Base-by-base conservation (phyloP, 371 early-diverging fungal genomes). In the Circinella minor region DNA sequence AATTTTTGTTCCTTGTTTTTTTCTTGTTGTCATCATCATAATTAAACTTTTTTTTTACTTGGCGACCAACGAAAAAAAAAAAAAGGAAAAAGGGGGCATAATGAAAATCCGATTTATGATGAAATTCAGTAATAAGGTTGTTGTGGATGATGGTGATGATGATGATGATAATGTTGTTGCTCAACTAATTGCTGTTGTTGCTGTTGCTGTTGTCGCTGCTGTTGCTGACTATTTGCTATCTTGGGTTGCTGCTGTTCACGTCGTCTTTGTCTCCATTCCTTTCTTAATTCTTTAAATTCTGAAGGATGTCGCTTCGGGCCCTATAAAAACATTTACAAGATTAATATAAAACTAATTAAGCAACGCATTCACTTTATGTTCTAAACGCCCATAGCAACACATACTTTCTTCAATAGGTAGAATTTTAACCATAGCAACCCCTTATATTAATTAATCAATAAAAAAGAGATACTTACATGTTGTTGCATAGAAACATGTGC, bases 401-500 rank as follows among this genome's bases (percentile, higher is more conserved):
- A 2, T 27, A 27, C 2, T 27, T 27, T 27, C 27, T 27, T 27
- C 27, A 27, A 27, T 27, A 27, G 1, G 2, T 27, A 27, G 27
- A 27, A 1, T 55, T 54, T 27, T 17, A 46, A 36, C 46, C 37
- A 43, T 65, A 10, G 66, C 49, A 63, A 63, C 11, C 27, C 27
- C 27, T 27, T 27, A 27, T 27, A 27, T 27, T 27, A 27, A 27
- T 27, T 27, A 27, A 27, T 27, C 27, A 47, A 63, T 39, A 48
- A 63, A 11, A 18, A 10, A 43, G 6, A 37, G 8, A 3, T 43
- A 65, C 83, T 76, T 84, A 81, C 92, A 70, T 92, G 92, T 62
- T 83, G 81, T 73, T 92, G 91, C 90, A 92, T 89, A 51, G 76
- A 82, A 20, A 92, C 88, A 68, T 92, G 92, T 17, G 90, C 88